Conservation (phyloP, 495 filamentous ascomycete species). For the Aspergillus diversus region DNA sequence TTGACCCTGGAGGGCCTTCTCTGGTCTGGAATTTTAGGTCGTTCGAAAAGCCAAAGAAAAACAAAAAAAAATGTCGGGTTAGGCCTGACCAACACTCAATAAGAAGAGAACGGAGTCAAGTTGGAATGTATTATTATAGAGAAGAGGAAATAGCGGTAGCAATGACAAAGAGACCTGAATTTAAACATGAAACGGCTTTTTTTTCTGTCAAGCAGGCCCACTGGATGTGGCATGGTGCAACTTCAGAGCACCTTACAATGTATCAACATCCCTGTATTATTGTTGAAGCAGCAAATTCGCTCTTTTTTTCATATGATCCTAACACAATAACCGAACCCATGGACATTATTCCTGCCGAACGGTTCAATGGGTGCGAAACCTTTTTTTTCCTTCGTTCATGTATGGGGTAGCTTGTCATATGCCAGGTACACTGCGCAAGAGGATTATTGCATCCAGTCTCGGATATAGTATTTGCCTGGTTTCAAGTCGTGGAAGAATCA, state of each 20-base stretch:
- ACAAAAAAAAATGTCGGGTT: background rate
- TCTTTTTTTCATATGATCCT: conserved; percentile 16
- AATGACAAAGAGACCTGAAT: conserved; percentile 5
- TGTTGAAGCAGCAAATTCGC: background rate
- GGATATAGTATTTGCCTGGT: background rate
- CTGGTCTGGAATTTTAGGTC: background rate
- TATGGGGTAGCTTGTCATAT: conserved; percentile 15
- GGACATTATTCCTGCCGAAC: background rate
- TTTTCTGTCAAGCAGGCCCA: conserved; percentile 9
- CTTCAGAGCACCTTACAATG: conserved; percentile 10
- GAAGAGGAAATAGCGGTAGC: conserved; percentile 1
- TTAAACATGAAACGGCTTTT: conserved; percentile 21
- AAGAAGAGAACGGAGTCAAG: background rate
- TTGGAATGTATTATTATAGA: background rate
- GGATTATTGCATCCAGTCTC: conserved; percentile 4
- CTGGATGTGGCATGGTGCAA: conserved; percentile 18
- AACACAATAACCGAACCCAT: background rate
- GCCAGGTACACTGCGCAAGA: background rate
- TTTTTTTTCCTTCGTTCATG: background rate
- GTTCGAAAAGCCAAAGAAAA: background rate
- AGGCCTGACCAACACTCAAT: too few species aligned
- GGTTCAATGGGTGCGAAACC: background rate
- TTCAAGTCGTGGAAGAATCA: background rate
- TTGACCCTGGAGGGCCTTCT: background rate
- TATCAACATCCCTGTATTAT: conserved; percentile 10